Base-by-base conservation (phyloP, 768 basidiomycete genomes). In the Pleurotus salmoneostramineus region DNA sequence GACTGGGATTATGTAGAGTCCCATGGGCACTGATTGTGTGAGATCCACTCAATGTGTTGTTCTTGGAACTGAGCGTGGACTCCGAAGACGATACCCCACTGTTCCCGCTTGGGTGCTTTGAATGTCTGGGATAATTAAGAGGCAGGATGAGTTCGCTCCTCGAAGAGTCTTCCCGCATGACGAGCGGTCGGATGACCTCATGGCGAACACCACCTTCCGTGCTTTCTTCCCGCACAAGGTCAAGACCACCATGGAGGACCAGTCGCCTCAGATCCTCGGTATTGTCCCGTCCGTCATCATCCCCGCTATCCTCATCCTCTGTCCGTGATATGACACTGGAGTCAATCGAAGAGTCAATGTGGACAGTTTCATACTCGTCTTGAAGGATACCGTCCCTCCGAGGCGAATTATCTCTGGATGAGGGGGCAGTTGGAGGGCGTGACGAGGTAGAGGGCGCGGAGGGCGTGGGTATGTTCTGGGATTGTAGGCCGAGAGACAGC, bases 191-290 rank as follows among this genome's bases (percentile, higher is more conserved):
- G 15, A 55, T 55, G 15, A 55, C 52, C 40, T 55, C 52, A 8
- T 55, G 52, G 1, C 52, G 52, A 15, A 55, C 52, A 32, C 52
- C 52, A 40, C 52, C 52, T 55, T 55, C 52, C 5, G 52, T 55
- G 37, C 36, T 42, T 55, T 55, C 52, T 43, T 55, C 52, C 10
- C 52, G 52, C 10, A 55, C 52, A 31, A 55, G 52, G 37, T 55
- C 52, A 8, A 55, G 40, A 17, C 36, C 40, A 27, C 36, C 40
- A 32, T 37, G n/a, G 6, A 27, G 40, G 10, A 55, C 52, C 11
- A 55, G 36, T 15, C 21, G 52, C 7, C 52, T 17, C 14, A 51
- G 33, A 32, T 32, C 17, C 12, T 49, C 17, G 5, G 10, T 11
- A 31, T 32, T 11, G 33, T 32, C 48, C 11, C 27, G 27, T 21